phyloP scores from a whole-genome alignment of 257 asterid genomes.

The Jasminum sambac region DNA sequence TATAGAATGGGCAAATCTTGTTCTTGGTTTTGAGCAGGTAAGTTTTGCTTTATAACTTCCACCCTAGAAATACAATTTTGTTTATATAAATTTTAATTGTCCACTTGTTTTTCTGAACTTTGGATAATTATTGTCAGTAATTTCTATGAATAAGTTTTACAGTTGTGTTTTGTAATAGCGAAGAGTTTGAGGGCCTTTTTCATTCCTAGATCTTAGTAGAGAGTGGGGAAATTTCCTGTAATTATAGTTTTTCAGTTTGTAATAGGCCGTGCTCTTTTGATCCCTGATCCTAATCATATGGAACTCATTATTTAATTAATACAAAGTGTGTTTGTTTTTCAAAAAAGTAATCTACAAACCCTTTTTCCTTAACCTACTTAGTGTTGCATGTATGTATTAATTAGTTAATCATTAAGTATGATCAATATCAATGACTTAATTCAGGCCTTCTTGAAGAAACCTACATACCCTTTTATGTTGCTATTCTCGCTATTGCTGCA shows the following conservation, averaged over 20 bases:
- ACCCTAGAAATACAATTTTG: neutral
- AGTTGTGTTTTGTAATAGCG: neutral
- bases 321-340: no score
- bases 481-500: neutral
- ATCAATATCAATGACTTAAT: neutral
- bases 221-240: no score
- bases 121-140: neutral
- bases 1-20: conserved; percentile 96
- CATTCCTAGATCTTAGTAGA: no score
- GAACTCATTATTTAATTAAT: no score
- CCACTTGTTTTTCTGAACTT: neutral
- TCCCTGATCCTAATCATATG: no score
- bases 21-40: conserved; percentile 95
- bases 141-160: neutral
- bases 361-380: neutral
- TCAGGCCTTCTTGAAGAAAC: neutral
- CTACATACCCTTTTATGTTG: conserved; percentile 1
- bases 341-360: no score
- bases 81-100: neutral
- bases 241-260: no score
- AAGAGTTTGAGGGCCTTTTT: no score
- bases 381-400: neutral
- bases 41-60: conserved; percentile 26
- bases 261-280: no score
- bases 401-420: neutral